Base-by-base conservation (phyloP, 139 green algal genomes). In the Chlamydomonas sp. region DNA sequence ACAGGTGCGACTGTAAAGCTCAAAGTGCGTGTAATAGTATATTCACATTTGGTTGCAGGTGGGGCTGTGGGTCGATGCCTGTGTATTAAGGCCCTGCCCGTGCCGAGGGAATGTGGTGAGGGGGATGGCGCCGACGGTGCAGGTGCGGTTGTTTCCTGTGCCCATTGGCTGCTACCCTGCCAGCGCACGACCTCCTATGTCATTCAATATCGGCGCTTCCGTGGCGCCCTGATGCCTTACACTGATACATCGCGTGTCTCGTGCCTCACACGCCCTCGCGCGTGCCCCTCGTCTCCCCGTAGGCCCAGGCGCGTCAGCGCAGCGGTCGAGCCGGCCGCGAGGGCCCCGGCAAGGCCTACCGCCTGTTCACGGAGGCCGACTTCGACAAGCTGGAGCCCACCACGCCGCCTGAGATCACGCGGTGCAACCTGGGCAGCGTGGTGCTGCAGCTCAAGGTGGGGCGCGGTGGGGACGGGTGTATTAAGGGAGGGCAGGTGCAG, bases 361-460 rank as follows among this genome's bases (percentile, higher is more conserved):
- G 98, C 16, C 92, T 99, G 79, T 99, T 97, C 95, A 98, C 96
- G 0, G 97, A 99, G 89, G 80, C 84, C 0, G 85, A 93, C n/a
- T 98, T 98, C 83, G 9, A 74, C 2, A 60, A 74, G 63, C 92
- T 98, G 89, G 66, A 87, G 1, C 15, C 90, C 31, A 92, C 92
- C 75, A 98, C 96, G 3, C 84, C 91, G 73, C 97, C 98, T 18
- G 97, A 99, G 93, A 98, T 99, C 73, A 93, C 92, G 81, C 92
- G 97, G 3, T 91, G 93, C 86, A 97, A 97, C 86, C 92, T 98
- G 83, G 92, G 78, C 18, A 85, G 79, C 62, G 90, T 97, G 76
- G 94, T 99, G 89, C 92, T 99, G 82, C 95, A 98, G 31, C 83
- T 87, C 74, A 87, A 87, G 83, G 71, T 86, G 20, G 71, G 60